A percentile compares a stretch with the other conserved stretches of the same genome.
Evolutionary conservation across 805 yeast genomes (phyloP).

Genomic region (Blastobotrys robertii): DNA sequence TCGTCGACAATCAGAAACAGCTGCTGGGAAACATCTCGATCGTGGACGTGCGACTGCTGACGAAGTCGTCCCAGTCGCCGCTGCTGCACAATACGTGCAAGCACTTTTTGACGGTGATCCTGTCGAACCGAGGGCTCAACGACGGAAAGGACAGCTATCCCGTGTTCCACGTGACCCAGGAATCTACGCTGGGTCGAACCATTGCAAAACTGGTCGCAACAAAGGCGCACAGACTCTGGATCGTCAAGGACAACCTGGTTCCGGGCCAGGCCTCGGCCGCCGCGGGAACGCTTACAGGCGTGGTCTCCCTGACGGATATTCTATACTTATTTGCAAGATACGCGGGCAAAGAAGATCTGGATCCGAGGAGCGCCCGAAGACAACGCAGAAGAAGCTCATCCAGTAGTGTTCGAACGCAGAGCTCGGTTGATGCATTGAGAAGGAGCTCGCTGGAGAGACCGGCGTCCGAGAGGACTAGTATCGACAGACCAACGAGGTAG

Average conservation of each 20-base stretch:
- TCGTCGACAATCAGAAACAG: constrained; percentile 67
- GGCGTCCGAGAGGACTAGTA: not conserved
- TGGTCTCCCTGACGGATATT: constrained; percentile 84
- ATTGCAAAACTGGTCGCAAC: constrained; percentile 95
- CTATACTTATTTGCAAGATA: constrained; percentile 69
- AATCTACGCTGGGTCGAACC: constrained; percentile 74
- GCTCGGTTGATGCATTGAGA: too few relatives aligned
- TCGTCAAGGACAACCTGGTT: constrained; percentile 25
- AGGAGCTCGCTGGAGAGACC: too few relatives aligned
- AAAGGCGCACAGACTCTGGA: constrained; percentile 64
- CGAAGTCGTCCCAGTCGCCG: constrained; percentile 79
- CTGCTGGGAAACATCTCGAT: constrained; percentile 88
- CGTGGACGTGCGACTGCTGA: constrained; percentile 84
- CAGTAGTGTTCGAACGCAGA: constrained; percentile 12
- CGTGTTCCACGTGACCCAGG: constrained; percentile 80
- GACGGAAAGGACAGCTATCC: constrained; percentile 97
- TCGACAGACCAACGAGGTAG: not conserved
- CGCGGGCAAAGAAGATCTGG: constrained; percentile 55
- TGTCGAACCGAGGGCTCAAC: constrained; percentile 80
- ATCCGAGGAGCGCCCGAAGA: constrained; percentile 80
- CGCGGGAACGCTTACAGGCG: constrained; percentile 82
- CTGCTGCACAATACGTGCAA: constrained; percentile 73
- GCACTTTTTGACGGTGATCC: constrained; percentile 77
- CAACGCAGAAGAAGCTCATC: constrained; percentile 50
- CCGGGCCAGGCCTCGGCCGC: constrained; percentile 11